phyloP scores from a whole-genome alignment of 2,329 filamentous ascomycete genomes.

The Rhexocercosporidium sp. region DNA sequence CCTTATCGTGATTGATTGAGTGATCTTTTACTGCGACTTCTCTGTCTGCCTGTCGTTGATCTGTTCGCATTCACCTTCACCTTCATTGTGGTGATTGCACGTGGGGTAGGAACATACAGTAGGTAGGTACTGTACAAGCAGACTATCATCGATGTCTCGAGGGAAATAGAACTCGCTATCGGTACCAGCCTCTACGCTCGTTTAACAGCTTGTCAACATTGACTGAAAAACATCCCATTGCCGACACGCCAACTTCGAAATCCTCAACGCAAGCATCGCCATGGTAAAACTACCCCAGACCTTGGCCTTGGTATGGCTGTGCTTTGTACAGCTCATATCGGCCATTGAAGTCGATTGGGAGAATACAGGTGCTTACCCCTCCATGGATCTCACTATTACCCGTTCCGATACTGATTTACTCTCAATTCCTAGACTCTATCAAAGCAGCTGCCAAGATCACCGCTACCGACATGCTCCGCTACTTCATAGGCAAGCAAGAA shows the following conservation, averaged over 20 bases:
- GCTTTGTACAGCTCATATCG: background rate
- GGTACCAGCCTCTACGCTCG: background rate
- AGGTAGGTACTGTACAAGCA: too few species aligned
- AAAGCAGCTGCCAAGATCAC: constrained; percentile 39
- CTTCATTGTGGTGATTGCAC: background rate
- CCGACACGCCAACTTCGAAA: background rate
- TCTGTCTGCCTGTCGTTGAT: background rate
- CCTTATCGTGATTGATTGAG: constrained; percentile 1
- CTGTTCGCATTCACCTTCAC: background rate
- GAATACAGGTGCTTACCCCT: constrained; percentile 4
- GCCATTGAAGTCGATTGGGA: constrained; percentile 15
- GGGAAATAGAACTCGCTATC: background rate
- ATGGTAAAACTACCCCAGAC: constrained; percentile 2
- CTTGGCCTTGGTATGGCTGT: constrained; percentile 11
- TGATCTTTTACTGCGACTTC: background rate
- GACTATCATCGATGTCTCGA: background rate
- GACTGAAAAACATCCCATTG: background rate
- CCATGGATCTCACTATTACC: background rate
- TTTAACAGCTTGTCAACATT: constrained; percentile 6
- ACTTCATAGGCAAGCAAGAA: constrained; percentile 56
- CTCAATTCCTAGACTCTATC: constrained; percentile 35
- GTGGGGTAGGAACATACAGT: background rate
- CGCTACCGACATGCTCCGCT: constrained; percentile 54
- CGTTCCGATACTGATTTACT: background rate
- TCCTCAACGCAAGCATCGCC: background rate